Base-by-base conservation (phyloP, 2,329 filamentous ascomycete species). In the Byssochlamys sp. region DNA sequence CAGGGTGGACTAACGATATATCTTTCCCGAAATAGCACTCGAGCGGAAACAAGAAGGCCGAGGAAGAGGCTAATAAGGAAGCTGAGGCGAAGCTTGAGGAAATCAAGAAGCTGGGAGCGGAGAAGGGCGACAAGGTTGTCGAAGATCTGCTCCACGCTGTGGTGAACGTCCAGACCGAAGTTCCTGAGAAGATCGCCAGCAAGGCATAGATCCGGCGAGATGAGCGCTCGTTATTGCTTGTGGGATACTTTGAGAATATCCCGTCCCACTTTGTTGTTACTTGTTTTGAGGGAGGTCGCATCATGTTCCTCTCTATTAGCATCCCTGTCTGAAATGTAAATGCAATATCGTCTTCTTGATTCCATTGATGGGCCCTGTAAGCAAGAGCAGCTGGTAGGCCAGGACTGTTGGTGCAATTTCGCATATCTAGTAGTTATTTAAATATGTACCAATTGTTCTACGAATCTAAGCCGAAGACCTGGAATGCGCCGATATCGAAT, bases 121-220 rank as follows among this genome's bases (percentile, higher is more conserved):
- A 91, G 80, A 84, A 84, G 63, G 89, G 91, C 70, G 81, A 82
- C 63, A 82, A 88, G 71, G 91, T 99, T 19, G 81, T 96, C 55
- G 84, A 89, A 64, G 87, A 95, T 70, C 78, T 99, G 63, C 82
- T 97, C 64, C 82, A 84, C 63, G 90, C 89, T n/a, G 90, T 96
- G 39, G 87, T 90, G 64, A 86, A 92, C 62, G 87, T 92, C 62
- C 86, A 90, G 74, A 88, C 91, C 12, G 81, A 88, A 62, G 81
- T 83, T 35, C 83, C 83, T 31, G 77, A 80, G 65, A 74, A 75
- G 64, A 73, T 75, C 54, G 63, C 70, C 63, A 66, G 66, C 59
- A 66, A 68, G 60, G 64, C 69, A 65, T 74, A 70, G 62, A 66
- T 50, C 54, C 19, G 3, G 49, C 11, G 12, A 28, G 49, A 28